Evolutionary conservation across 176 grass and related monocot species (phyloP), one percentile per base, ranked within the genome.

Genomic region (Carex pumila): DNA sequence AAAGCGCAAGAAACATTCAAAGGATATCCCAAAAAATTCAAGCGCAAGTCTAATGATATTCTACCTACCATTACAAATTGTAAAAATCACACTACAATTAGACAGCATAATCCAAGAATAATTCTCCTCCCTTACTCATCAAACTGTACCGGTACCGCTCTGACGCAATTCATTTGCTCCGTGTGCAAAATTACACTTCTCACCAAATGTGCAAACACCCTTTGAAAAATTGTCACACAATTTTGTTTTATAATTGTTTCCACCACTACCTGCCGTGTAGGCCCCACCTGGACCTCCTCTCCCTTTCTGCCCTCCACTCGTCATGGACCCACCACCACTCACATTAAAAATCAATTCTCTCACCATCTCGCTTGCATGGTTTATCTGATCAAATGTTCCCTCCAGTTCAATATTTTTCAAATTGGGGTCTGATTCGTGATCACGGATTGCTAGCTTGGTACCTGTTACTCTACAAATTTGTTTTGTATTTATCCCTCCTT

Each of bases 361-460:
- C 31, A 98, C 89, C 92, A 93, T 86, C 7, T 81, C 72, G 19
- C 87, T 94, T 22, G 95, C 95, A 60, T 94, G 76, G 30, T 94
- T 94, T 85, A 98, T 94, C 79, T 94, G 95, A 88, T 94, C 90
- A 80, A 98, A 98, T 8, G 90, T 89, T 30, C 95, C 92, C 85
- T 91, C 90, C n/a, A 94, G 87, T 79, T 93, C 91, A 66, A 98
- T 93, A 77, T 98, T 98, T 73, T 89, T 98, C 84, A 98, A 75
- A 66, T 32, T 91, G 17, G 86, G 18, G 18, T 98, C 86, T 17
- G 92, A 88, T 79, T 94, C 92, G 1, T 98, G 91, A 65, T 98
- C 92, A 21, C 83, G 72, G 64, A 98, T 98, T 1, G 85, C 86
- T 47, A 98, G 83, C 85, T 91, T 98, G 71, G 80, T 88, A 2